These are phyloP conservation scores for Rhododendron ovatum DNA, from an alignment of 148 eudicot species.

Conservation along the genomic window DNA sequence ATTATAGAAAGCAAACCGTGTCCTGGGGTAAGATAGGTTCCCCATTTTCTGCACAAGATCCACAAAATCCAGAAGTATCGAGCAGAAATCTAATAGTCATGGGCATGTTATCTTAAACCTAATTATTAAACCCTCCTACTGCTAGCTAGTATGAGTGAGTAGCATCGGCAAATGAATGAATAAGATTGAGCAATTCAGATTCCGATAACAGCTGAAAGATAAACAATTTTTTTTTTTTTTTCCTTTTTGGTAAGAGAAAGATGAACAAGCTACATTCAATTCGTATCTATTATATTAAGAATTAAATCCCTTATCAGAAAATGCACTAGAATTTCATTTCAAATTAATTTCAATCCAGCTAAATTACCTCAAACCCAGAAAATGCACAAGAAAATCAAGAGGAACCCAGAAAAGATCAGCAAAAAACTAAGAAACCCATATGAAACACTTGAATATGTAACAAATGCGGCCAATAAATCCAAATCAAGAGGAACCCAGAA, in stretches of 20 bases:
- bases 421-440: background rate
- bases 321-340: slow-evolving; percentile 1
- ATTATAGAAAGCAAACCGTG: background rate
- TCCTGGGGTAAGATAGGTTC: background rate
- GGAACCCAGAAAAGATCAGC: background rate
- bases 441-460: background rate
- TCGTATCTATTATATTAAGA: background rate
- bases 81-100: background rate
- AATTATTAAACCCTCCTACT: background rate
- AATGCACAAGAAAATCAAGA: background rate
- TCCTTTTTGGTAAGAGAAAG: background rate
- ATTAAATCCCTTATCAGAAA: background rate
- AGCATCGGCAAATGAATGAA: background rate
- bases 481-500: slow-evolving; percentile 2
- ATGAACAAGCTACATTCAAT: background rate
- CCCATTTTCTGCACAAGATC: slow-evolving; percentile 11
- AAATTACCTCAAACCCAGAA: slow-evolving; percentile 6
- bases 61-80: background rate
- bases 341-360: background rate
- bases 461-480: background rate
- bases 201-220: background rate
- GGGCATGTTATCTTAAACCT: background rate
- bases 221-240: background rate
- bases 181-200: background rate
- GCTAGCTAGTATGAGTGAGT: background rate